Evolutionary conservation across 73 alveolate genomes (phyloP).

Genomic region (Tetrahymena thermophila): DNA sequence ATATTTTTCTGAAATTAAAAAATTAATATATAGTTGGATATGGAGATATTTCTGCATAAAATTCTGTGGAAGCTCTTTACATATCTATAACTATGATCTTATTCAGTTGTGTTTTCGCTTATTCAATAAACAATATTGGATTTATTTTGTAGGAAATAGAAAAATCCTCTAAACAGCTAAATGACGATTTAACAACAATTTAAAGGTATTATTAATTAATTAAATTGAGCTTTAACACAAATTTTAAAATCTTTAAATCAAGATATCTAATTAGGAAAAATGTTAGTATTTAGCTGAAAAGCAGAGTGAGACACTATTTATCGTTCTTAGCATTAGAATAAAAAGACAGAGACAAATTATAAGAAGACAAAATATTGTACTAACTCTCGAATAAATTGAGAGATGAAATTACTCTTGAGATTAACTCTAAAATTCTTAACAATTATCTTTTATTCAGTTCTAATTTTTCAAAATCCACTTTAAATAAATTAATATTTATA

Average conservation of each 20-base stretch:
- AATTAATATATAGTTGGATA: slow-evolving; percentile 52
- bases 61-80: slow-evolving; percentile 49
- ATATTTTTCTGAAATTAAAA: no score
- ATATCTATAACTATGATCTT: slow-evolving; percentile 68
- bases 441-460: not conserved
- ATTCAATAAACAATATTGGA: slow-evolving; percentile 32
- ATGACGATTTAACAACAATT: not conserved
- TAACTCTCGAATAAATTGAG: not conserved
- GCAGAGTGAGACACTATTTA: not conserved
- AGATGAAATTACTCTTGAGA: not conserved
- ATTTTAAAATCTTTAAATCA: not conserved
- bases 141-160: slow-evolving; percentile 8
- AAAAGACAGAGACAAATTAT: not conserved
- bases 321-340: not conserved
- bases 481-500: not conserved
- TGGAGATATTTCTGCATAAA: slow-evolving; percentile 77
- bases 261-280: slow-evolving; percentile 2
- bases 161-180: not conserved
- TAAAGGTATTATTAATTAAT: slow-evolving; percentile 2
- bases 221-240: not conserved
- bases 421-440: not conserved
- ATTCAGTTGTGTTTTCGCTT: slow-evolving; percentile 37
- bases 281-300: not conserved
- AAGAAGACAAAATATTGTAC: not conserved
- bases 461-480: not conserved